Evolutionary conservation across 2,329 filamentous ascomycete species (phyloP), one percentile per base, ranked within the genome.

Genomic region (Diplocarpon mali): DNA sequence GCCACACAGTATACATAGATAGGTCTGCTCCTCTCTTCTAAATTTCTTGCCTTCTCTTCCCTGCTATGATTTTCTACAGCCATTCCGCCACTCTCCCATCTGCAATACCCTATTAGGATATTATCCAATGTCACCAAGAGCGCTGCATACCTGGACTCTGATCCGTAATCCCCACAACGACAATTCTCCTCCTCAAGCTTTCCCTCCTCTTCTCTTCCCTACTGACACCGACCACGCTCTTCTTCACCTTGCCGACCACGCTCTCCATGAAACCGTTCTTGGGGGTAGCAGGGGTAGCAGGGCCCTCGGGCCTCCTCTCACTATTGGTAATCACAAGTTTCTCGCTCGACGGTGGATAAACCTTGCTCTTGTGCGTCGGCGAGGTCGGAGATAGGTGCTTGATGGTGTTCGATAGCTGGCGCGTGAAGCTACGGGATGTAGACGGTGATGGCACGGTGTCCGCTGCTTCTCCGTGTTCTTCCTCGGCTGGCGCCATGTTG

Each of bases 131-230:
- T 32, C 30, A 14, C 30, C 3, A 10, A 14, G 11, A 9, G 30
- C n/a, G 5, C 13, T 24, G 43, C 51, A 12, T 44, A 58, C 53
- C 51, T 38, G 56, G 56, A 38, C 30, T 43, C 35, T 56, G 55
- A 48, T 58, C 55, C 13, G 46, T 48, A 16, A 55, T 36, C 4
- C 55, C 55, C 15, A 58, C 46, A 20, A 57, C 44, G 5, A 51
- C 44, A 44, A 58, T 57, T 17, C 50, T 51, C 44, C 53, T 52
- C 50, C 52, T 57, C 47, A 58, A 42, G 30, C 50, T 50, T 29
- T 53, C 45, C 32, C 53, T 53, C 36, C 50, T 50, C 44, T 40
- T 52, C 42, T 57, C 55, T 12, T 47, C 45, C 3, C 38, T 41
- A 17, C 31, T 35, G 14, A 32, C 48, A 2, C 44, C 44, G 34